These are phyloP conservation scores for Wickerhamomyces subpelliculosus DNA, from an alignment of 805 yeast genomes.

Conservation along the genomic window DNA sequence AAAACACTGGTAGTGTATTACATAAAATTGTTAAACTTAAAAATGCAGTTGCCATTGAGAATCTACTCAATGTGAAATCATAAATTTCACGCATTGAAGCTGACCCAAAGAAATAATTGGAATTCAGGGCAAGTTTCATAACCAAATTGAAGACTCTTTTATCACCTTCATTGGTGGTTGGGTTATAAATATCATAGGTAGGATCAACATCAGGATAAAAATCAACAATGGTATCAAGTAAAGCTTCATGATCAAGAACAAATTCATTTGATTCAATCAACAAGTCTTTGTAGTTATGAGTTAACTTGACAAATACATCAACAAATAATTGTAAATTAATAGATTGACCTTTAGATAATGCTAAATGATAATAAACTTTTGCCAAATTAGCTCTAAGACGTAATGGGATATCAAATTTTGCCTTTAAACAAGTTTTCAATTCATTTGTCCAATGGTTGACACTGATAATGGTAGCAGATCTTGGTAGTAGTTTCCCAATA, in stretches of 20 bases:
- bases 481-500: constrained; percentile 56
- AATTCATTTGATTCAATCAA: constrained; percentile 22
- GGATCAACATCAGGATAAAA: constrained; percentile 42
- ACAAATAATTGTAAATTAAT: constrained; percentile 54
- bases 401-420: constrained; percentile 77
- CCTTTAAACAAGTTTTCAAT: constrained; percentile 65
- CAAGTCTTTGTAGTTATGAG: constrained; percentile 28
- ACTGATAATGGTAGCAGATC: constrained; percentile 66
- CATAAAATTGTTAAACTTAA: constrained; percentile 45
- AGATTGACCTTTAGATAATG: constrained; percentile 67
- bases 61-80: constrained; percentile 42
- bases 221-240: constrained; percentile 26
- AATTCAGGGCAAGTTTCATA: constrained; percentile 43
- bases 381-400: constrained; percentile 53
- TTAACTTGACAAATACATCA: constrained; percentile 51
- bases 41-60: constrained; percentile 47
- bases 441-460: constrained; percentile 87
- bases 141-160: constrained; percentile 41
- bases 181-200: constrained; percentile 34
- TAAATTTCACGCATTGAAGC: constrained; percentile 41
- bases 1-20: constrained; percentile 43
- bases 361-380: constrained; percentile 61
- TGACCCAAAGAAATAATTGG: constrained; percentile 48
- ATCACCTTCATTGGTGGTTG: constrained; percentile 28
- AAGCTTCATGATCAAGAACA: constrained; percentile 27